phyloP scores from a whole-genome alignment of 2,329 filamentous ascomycete genomes.

The Diplodia scrobiculata region DNA sequence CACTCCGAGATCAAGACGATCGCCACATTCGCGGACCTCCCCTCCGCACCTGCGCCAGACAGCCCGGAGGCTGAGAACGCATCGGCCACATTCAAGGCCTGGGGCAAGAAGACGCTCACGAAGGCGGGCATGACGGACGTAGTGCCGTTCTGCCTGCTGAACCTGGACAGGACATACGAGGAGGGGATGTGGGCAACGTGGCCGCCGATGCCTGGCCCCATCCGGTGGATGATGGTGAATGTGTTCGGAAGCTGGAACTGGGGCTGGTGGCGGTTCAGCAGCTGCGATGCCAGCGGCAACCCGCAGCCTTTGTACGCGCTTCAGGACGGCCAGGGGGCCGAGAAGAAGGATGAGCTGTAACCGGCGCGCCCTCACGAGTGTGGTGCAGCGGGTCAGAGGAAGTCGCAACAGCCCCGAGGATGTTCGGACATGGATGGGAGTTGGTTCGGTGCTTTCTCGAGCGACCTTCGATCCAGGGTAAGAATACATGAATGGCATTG shows the following conservation, averaged over 20 bases:
- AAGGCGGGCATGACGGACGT: constrained; percentile 63
- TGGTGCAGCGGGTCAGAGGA: constrained; percentile 11
- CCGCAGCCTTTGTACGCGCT: constrained; percentile 58
- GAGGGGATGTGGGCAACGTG: constrained; percentile 63
- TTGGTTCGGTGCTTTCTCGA: constrained; percentile 25
- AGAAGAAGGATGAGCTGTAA: constrained; percentile 18
- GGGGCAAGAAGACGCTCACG: constrained; percentile 65
- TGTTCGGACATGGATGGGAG: constrained; percentile 25
- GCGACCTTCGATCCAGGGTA: not conserved
- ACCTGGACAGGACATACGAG: constrained; percentile 62
- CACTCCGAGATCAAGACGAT: constrained; percentile 42
- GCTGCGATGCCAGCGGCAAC: constrained; percentile 58
- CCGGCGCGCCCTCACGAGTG: not conserved
- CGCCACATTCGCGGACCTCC: constrained; percentile 48
- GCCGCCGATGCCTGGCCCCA: constrained; percentile 64
- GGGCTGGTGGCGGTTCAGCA: constrained; percentile 66
- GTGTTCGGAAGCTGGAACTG: constrained; percentile 60
- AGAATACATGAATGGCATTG: constrained; percentile 19
- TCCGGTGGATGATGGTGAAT: constrained; percentile 63
- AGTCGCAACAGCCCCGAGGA: not conserved
- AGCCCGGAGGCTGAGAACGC: constrained; percentile 53
- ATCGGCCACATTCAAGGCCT: constrained; percentile 58
- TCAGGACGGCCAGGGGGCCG: constrained; percentile 27
- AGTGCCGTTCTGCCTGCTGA: constrained; percentile 66
- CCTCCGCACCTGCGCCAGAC: constrained; percentile 53